Evolutionary conservation across 345 rosid species (phyloP).

Genomic region (Sisymbrium irio): DNA sequence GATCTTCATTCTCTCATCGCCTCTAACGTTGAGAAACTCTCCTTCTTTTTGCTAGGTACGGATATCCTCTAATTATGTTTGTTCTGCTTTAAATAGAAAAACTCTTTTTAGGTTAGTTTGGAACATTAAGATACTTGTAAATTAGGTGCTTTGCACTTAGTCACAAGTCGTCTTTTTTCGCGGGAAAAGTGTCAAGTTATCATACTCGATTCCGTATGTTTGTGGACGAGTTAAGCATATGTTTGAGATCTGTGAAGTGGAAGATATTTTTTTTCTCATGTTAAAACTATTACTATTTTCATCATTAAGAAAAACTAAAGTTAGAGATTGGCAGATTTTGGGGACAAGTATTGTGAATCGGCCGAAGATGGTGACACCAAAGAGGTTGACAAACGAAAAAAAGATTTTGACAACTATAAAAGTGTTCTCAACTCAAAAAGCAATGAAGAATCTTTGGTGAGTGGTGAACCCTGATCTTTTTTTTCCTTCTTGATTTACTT

Average conservation of each 20-base stretch:
- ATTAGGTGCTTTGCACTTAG: slow-evolving; percentile 15
- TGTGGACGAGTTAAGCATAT: neutral
- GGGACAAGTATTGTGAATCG: slow-evolving; percentile 44
- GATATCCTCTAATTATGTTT: slow-evolving; percentile 3
- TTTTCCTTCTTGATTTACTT: neutral
- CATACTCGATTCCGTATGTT: neutral
- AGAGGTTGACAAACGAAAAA: slow-evolving; percentile 33
- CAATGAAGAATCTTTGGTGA: slow-evolving; percentile 70
- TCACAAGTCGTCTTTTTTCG: slow-evolving; percentile 13
- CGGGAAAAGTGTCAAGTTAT: slow-evolving; percentile 7
- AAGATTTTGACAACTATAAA: slow-evolving; percentile 43
- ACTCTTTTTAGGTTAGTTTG: slow-evolving; percentile 9
- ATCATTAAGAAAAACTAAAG: neutral
- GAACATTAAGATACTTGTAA: neutral
- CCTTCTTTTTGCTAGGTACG: slow-evolving; percentile 63
- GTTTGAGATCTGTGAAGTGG: too few species aligned
- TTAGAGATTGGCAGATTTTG: slow-evolving; percentile 50
- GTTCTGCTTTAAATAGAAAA: neutral
- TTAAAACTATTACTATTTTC: neutral
- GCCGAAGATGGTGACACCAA: slow-evolving; percentile 27
- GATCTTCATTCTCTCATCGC: slow-evolving; percentile 59
- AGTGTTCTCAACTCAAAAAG: slow-evolving; percentile 60
- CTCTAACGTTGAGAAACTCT: slow-evolving; percentile 53
- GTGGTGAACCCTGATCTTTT: neutral
- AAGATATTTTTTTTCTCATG: too few species aligned